A percentile compares a stretch with the other conserved stretches of the same genome.
Evolutionary conservation across 2,329 filamentous ascomycete genomes (phyloP).

Genomic region (Fonsecaea pedrosoi): DNA sequence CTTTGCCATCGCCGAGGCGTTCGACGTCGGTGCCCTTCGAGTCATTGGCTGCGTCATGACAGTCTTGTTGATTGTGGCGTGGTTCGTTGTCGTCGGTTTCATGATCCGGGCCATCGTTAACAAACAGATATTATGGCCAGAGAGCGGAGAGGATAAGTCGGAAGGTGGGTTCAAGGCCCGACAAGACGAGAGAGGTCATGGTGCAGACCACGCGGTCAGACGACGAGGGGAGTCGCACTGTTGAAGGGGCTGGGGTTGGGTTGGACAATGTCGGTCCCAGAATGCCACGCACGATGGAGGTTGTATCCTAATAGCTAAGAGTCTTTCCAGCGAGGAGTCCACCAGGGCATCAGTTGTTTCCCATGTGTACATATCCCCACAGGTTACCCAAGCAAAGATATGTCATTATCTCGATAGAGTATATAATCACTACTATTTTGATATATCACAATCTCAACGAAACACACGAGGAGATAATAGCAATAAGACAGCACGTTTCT

Average conservation of each 20-base stretch:
- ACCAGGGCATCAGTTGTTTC: no score
- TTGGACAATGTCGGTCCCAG: not conserved
- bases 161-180: slow-evolving; percentile 61
- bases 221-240: not conserved
- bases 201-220: not conserved
- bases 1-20: slow-evolving; percentile 70
- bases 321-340: no score
- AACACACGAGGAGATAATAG: no score
- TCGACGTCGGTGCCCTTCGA: slow-evolving; percentile 65
- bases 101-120: slow-evolving; percentile 73
- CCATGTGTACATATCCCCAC: no score
- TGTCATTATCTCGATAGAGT: no score
- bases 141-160: slow-evolving; percentile 68
- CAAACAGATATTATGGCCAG: slow-evolving; percentile 77
- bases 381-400: no score
- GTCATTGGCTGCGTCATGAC: slow-evolving; percentile 74
- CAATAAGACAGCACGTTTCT: no score
- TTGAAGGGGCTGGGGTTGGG: not conserved
- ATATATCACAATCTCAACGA: no score
- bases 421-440: no score
- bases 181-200: not conserved
- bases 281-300: not conserved
- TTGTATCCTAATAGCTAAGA: not conserved
- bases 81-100: slow-evolving; percentile 70
- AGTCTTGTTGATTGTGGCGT: slow-evolving; percentile 68